These are phyloP conservation scores for Arthrinium puccinioides DNA, from an alignment of 2,329 filamentous ascomycete genomes.

Conservation along the genomic window DNA sequence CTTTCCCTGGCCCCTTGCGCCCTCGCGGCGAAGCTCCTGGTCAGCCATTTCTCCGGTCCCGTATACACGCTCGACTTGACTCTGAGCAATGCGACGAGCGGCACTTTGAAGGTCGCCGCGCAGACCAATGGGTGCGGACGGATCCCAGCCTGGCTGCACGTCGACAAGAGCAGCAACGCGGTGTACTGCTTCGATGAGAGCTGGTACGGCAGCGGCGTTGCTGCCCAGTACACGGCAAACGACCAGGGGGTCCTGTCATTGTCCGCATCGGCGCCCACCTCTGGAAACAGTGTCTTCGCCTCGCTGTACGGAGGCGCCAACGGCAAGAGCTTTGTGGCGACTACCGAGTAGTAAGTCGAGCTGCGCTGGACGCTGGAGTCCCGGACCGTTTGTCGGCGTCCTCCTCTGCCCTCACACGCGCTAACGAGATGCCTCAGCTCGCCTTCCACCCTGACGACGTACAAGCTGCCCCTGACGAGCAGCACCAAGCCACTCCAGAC, in stretches of 20 bases:
- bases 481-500: slow-evolving; percentile 24
- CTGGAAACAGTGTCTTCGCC: slow-evolving; percentile 32
- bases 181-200: slow-evolving; percentile 31
- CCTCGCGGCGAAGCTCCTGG: slow-evolving; percentile 24
- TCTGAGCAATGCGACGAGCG: slow-evolving; percentile 12
- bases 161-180: slow-evolving; percentile 21
- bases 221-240: slow-evolving; percentile 25
- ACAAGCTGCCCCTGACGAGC: slow-evolving; percentile 28
- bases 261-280: slow-evolving; percentile 21
- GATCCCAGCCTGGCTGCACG: slow-evolving; percentile 30
- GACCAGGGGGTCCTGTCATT: slow-evolving; percentile 23
- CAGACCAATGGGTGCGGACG: slow-evolving; percentile 23
- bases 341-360: slow-evolving; percentile 33
- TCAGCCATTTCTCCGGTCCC: slow-evolving; percentile 31
- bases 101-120: slow-evolving; percentile 19
- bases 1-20: neutral
- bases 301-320: slow-evolving; percentile 29
- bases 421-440: slow-evolving; percentile 20
- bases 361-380: neutral
- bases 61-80: slow-evolving; percentile 27
- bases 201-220: slow-evolving; percentile 25
- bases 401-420: neutral
- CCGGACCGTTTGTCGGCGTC: neutral
- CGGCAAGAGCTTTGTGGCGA: slow-evolving; percentile 32
- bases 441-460: slow-evolving; percentile 34